Evolutionary conservation across 192 early-diverging fungal species (phyloP), one percentile per base, ranked within the genome.

Genomic region (Coemansia sp.): DNA sequence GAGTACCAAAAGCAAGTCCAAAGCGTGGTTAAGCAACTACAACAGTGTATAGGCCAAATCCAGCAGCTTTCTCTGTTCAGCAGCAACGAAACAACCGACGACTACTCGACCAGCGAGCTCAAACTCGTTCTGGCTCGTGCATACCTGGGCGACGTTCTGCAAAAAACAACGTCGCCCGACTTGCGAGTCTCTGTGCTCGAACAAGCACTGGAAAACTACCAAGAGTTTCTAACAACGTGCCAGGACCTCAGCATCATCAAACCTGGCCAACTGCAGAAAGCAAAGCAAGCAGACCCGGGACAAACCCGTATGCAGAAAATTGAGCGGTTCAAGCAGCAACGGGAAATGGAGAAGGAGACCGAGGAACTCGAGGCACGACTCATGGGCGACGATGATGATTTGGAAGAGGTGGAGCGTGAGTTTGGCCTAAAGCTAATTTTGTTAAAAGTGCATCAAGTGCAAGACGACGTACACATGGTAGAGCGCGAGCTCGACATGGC

Each of bases 61-160:
- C 60, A 65, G 19, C 68, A 83, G 17, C 84, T 94, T 5, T 82
- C 80, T 23, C 65, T 96, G 31, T 96, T 97, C 66, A 93, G 91
- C 67, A 80, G 71, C 19, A 96, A 98, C 74, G 96, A 98, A 65
- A 85, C 85, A 15, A 60, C 91, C 49, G 93, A 98, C 5, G 96
- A 98, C 72, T 87, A 96, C 28, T 88, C 87, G 42, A 90, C 93
- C 6, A 76, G 81, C 19, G 91, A 95, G 71, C 82, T 98, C 20
- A 78, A 84, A 84, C 84, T 75, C 6, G 57, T 75, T 4, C 62
- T 72, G 12, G 50, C 68, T 42, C 34, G 56, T 25, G 73, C 69
- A n/a, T 72, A 77, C 46, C 54, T 74, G 17, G 81, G 70, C 40
- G 71, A 78, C 40, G 75, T 56, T 5, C 51, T 82, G 25, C 74